Base-by-base conservation (phyloP, 1,139 yeast genomes). In the Debaryomyces coudertii region DNA sequence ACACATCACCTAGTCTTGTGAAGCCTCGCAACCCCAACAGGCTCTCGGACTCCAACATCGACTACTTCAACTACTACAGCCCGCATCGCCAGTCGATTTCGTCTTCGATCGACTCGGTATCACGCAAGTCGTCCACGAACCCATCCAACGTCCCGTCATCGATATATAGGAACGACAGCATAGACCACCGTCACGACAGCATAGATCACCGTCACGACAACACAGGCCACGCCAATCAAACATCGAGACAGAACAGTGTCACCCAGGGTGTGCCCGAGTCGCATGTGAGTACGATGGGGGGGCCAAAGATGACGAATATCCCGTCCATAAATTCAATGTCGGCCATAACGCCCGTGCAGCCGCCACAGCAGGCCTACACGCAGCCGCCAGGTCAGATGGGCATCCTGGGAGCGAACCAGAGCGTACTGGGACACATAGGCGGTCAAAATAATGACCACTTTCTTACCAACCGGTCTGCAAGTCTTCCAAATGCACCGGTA, bases 31-130 rank as follows among this genome's bases (percentile, higher is more conserved):
- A 38, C 18, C 15, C 40, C 29, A 36, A 36, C 33, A 27, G 40
- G 31, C 40, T 36, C 12, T 36, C 40, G 14, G 37, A 41, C 7
- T 28, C 44, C 14, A 35, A 34, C 16, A 35, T 41, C 38, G 44
- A 41, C 15, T 42, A 42, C 29, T 42, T 42, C 36, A 42, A 23
- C 34, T 42, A 42, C 22, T 42, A 42, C 29, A 22, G 35, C 20
- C 44, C 38, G 14, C 44, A 36, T 5, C 22, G 44, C 16, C 40
- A 25, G 20, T 42, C 44, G 8, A 42, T 42, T 12, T 34, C 40
- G 23, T 42, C 44, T 7, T 42, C 44, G 11, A 35, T 42, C 3
- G 44, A 29, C 22, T 36, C 44, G 11, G 15, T 35, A 5, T 34
- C 44, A 9, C 36, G 44, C 35, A 42, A 35, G 9, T 23, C 44